Conservation (phyloP, 805 yeast genomes). For the Tetrapisispora arboricola region DNA sequence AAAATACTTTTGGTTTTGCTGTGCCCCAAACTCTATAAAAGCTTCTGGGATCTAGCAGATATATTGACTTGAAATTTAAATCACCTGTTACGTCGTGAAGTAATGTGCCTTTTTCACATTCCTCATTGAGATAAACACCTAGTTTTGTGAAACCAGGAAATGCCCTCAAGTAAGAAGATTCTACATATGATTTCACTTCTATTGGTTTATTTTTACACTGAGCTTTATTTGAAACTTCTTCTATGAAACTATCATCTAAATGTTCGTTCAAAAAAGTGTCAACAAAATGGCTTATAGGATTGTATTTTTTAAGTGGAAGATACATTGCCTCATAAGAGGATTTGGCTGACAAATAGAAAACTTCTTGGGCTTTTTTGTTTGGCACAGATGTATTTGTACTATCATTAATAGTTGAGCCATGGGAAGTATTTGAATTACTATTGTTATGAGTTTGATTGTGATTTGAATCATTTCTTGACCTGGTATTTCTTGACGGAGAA, state of each 20-base stretch:
- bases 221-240: constrained; percentile 17
- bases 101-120: constrained; percentile 38
- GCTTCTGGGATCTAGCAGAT: constrained; percentile 55
- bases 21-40: constrained; percentile 72
- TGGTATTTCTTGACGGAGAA: background rate
- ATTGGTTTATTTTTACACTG: constrained; percentile 18
- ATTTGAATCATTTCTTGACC: background rate
- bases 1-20: constrained; percentile 47
- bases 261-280: constrained; percentile 41
- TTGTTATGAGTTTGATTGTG: background rate
- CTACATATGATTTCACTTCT: constrained; percentile 49
- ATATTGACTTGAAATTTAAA: constrained; percentile 50
- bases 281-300: constrained; percentile 34
- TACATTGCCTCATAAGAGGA: constrained; percentile 29
- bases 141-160: constrained; percentile 64
- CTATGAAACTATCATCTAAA: constrained; percentile 33
- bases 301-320: constrained; percentile 28
- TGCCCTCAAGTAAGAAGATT: constrained; percentile 44
- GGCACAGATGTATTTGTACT: background rate
- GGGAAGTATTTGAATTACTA: background rate
- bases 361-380: constrained; percentile 1
- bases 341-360: constrained; percentile 20
- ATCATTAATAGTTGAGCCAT: background rate
- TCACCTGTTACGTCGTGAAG: constrained; percentile 66
- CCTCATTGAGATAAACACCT: constrained; percentile 43